Evolutionary conservation across 768 basidiomycete species (phyloP).

Genomic region (Leccinum rimulosum): DNA sequence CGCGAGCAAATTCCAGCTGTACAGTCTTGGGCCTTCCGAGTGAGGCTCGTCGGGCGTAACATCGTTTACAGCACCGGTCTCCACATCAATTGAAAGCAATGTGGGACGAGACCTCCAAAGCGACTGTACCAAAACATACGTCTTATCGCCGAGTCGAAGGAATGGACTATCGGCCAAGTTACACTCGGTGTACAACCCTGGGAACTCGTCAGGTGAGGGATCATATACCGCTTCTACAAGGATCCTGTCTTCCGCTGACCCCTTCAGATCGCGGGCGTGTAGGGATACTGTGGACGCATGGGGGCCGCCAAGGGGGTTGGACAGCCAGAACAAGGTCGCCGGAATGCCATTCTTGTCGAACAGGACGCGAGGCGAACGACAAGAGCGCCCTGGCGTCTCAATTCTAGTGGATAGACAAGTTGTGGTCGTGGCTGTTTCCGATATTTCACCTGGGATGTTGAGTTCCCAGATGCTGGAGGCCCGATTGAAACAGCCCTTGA

Average conservation of each 20-base stretch:
- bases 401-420: slow-evolving; percentile 32
- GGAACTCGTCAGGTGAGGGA: slow-evolving; percentile 44
- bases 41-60: slow-evolving; percentile 11
- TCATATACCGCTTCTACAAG: slow-evolving; percentile 45
- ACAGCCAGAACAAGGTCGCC: slow-evolving; percentile 48
- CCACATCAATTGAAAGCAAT: slow-evolving; percentile 44
- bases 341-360: slow-evolving; percentile 19
- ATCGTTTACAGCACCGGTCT: slow-evolving; percentile 40
- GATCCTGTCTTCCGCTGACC: slow-evolving; percentile 8
- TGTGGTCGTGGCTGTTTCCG: slow-evolving; percentile 11
- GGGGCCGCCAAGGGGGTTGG: slow-evolving; percentile 53
- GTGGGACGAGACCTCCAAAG: slow-evolving; percentile 56
- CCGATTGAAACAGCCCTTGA: slow-evolving; percentile 60
- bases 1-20: slow-evolving; percentile 54
- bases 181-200: slow-evolving; percentile 58
- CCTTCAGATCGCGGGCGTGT: slow-evolving; percentile 40
- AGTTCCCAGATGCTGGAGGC: slow-evolving; percentile 54
- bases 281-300: slow-evolving; percentile 52
- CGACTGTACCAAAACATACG: slow-evolving; percentile 39
- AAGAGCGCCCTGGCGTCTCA: slow-evolving; percentile 43
- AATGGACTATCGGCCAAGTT: slow-evolving; percentile 45
- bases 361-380: slow-evolving; percentile 56
- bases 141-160: slow-evolving; percentile 24
- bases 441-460: slow-evolving; percentile 4
- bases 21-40: slow-evolving; percentile 22